These are phyloP conservation scores for Tetracladium marchalianum DNA, from an alignment of 495 filamentous ascomycete genomes.

Conservation along the genomic window DNA sequence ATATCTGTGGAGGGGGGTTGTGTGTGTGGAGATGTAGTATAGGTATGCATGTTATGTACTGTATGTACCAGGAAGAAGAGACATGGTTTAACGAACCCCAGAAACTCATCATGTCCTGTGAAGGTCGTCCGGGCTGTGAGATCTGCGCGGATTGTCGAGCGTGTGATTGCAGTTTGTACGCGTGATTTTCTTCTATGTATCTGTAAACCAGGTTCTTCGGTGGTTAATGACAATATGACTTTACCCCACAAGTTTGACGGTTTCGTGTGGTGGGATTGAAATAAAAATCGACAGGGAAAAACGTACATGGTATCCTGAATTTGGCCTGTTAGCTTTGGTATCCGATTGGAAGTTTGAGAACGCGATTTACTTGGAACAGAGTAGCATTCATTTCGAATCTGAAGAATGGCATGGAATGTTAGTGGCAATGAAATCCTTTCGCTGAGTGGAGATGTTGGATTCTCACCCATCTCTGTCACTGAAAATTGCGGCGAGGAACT, in stretches of 20 bases:
- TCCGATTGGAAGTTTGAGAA: background rate
- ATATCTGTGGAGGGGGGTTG: no score
- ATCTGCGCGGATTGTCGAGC: constrained; percentile 39
- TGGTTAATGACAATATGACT: no score
- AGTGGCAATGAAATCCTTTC: background rate
- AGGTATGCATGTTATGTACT: no score
- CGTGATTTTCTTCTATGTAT: constrained; percentile 88
- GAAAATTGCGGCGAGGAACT: constrained; percentile 83
- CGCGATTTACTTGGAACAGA: constrained; percentile 56
- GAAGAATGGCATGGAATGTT: constrained; percentile 2
- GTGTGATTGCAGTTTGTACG: constrained; percentile 43
- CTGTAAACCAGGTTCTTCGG: constrained; percentile 31
- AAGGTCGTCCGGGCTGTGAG: constrained; percentile 41
- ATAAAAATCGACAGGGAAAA: no score
- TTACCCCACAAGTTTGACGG: background rate
- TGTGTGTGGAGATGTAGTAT: no score
- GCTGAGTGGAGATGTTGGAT: background rate
- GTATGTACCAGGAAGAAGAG: no score
- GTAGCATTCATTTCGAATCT: constrained; percentile 97
- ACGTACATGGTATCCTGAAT: constrained; percentile 66
- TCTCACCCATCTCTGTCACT: constrained; percentile 67
- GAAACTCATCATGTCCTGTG: constrained; percentile 58
- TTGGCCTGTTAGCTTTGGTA: constrained; percentile 11
- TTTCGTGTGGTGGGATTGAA: constrained; percentile 7
- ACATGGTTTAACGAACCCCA: constrained; percentile 34